Evolutionary conservation across 2,329 filamentous ascomycete genomes (phyloP).

Genomic region (Ceratocystis papillata): DNA sequence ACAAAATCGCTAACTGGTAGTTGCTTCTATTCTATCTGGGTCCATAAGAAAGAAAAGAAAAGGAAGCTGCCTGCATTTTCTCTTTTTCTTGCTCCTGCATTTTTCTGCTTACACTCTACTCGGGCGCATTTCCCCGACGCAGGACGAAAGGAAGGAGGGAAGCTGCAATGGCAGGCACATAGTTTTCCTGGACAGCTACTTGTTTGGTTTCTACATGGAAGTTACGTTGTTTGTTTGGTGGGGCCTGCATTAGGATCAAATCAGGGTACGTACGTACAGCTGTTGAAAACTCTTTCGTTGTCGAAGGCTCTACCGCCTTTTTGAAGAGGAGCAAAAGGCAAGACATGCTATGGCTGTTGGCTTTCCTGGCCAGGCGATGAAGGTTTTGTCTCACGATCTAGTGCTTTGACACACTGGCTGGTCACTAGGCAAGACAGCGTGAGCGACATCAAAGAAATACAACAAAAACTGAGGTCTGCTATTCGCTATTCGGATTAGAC

Average conservation of each 20-base stretch:
- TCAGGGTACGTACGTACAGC: neutral
- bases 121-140: neutral
- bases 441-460: neutral
- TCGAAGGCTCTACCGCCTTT: too few relatives aligned
- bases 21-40: neutral
- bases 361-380: neutral
- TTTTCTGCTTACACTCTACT: neutral
- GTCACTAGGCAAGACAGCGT: neutral
- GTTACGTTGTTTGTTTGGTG: neutral
- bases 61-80: neutral
- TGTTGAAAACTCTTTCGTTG: neutral
- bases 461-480: neutral
- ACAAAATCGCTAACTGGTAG: neutral
- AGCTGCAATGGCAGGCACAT: neutral
- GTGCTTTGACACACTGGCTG: neutral
- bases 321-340: neutral
- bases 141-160: neutral
- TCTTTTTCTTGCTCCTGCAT: too few relatives aligned
- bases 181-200: neutral
- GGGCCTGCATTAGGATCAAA: neutral
- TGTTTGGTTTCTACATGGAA: constrained; percentile 1
- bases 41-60: neutral
- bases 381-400: neutral
- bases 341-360: neutral
- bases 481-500: neutral